Base-by-base conservation (phyloP, 169 alveolate genomes). In the Plasmodium adleri region DNA sequence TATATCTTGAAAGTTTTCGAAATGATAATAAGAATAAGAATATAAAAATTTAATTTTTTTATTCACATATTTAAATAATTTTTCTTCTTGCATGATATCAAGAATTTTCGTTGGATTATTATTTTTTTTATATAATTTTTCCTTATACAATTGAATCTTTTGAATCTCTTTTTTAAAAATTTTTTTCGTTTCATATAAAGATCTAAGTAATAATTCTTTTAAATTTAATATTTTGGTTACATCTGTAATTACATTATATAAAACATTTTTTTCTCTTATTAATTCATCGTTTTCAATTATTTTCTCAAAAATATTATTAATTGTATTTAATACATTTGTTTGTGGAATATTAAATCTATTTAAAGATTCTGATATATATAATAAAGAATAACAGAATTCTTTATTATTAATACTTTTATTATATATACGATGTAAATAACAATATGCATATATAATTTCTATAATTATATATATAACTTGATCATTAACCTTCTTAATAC, bases 1-100 rank as follows among this genome's bases (percentile, higher is more conserved):
- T 26, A 70, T 49, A 12, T 62, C 39, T 17, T 15, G 12, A 67
- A 80, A 80, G 13, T 56, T 9, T 12, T 80, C 90, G 58, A 39
- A 80, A 68, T 80, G 90, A 71, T 80, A 80, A 68, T 80, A 67
- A 15, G 90, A 62, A 60, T 80, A 80, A 47, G 85, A 67, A 63
- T 71, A 80, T 13, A 80, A 63, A 56, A 80, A 80, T 58, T 43
- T 80, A 6, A 80, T 68, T 67, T 80, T 80, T n/a, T 80, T 80
- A 28, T 66, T 67, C 1, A 80, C 73, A 54, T 80, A 80, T 80
- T 54, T 67, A 47, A 80, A 80, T n/a, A 32, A 15, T 17, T 80
- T 66, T 68, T 68, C 47, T 54, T 80, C 90, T 72, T 80, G 90
- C 22, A 80, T 67, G 39, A 28, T 59, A 9, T 13, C 20, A 54